Evolutionary conservation across 2,329 filamentous ascomycete genomes (phyloP).

Genomic region (Proliferodiscus dingleyae): DNA sequence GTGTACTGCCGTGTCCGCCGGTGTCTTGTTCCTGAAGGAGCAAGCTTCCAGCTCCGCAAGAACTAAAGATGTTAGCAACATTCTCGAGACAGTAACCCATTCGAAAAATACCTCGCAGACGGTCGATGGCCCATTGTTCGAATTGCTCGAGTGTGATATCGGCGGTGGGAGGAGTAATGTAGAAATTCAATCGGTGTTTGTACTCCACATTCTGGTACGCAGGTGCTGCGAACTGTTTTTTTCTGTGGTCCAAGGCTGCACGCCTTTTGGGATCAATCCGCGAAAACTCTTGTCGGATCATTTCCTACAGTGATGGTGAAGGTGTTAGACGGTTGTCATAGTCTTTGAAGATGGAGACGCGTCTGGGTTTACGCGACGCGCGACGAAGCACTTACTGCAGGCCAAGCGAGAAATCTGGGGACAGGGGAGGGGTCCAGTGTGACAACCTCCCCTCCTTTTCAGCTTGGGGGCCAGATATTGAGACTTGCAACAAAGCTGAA

Average conservation of each 20-base stretch:
- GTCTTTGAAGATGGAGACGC: neutral
- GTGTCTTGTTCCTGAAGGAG: constrained; percentile 84
- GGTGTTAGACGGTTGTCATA: neutral
- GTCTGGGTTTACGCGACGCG: constrained; percentile 5
- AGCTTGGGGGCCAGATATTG: constrained; percentile 16
- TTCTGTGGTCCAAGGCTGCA: constrained; percentile 70
- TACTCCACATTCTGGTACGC: constrained; percentile 76
- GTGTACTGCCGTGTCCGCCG: constrained; percentile 74
- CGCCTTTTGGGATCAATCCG: constrained; percentile 61
- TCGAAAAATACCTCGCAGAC: constrained; percentile 76
- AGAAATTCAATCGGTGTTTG: constrained; percentile 86
- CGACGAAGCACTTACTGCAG: constrained; percentile 2
- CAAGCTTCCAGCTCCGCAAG: constrained; percentile 89
- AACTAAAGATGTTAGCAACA: constrained; percentile 50
- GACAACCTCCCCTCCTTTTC: neutral
- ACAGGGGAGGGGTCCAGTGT: neutral
- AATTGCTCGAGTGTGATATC: constrained; percentile 97
- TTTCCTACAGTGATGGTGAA: constrained; percentile 12
- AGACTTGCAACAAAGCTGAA: constrained; percentile 18
- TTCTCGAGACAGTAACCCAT: no score
- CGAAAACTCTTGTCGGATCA: constrained; percentile 31
- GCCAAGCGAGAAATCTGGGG: neutral
- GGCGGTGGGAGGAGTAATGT: constrained; percentile 77
- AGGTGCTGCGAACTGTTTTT: constrained; percentile 78
- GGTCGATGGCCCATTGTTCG: constrained; percentile 96